Base-by-base conservation (phyloP, 768 basidiomycete species). In the Omphalotus guepiniiformis region DNA sequence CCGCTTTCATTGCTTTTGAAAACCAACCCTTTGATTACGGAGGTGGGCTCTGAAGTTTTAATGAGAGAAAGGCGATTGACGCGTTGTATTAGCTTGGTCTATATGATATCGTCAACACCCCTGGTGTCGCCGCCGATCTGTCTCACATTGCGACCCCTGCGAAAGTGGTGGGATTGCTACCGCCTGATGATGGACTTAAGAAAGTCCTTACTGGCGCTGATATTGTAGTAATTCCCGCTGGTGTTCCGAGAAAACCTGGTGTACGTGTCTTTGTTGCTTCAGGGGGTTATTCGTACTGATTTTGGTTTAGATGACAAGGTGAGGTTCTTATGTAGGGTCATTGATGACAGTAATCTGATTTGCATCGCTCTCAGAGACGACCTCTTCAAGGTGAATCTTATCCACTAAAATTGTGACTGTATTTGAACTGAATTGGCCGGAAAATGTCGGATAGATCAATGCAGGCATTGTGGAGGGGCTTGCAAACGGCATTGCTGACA, bases 51-150 rank as follows among this genome's bases (percentile, higher is more conserved):
- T 32, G n/a, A 39, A 12, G 9, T 39, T 30, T 28, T 39, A 7
- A 39, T 6, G 37, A 15, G 22, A 21, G 45, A 38, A n/a, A 27
- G 21, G 8, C 44, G 29, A 46, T 46, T 50, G 27, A 42, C 19
- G 26, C 21, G 5, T 3, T 15, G 23, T 43, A 16, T 16, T 58
- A 93, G 86, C 85, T 98, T 42, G 73, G 81, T 43, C 82, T 97
- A 50, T 97, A 77, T 64, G 95, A 98, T 91, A 94, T 97, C 69
- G 92, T 94, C 60, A 89, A 92, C 67, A 88, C 93, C n/a, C 92
- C 92, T 13, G 95, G 95, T 62, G 95, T 99, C 53, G 93, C 93
- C 28, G 90, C 84, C 49, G 95, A 99, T 73, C 75, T 97, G 49
- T 86, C 88, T 48, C 95, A 97, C 66, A 94, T 98, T 68, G 76